Conservation (phyloP, 148 eudicot species). For the Fagopyrum tataricum region DNA sequence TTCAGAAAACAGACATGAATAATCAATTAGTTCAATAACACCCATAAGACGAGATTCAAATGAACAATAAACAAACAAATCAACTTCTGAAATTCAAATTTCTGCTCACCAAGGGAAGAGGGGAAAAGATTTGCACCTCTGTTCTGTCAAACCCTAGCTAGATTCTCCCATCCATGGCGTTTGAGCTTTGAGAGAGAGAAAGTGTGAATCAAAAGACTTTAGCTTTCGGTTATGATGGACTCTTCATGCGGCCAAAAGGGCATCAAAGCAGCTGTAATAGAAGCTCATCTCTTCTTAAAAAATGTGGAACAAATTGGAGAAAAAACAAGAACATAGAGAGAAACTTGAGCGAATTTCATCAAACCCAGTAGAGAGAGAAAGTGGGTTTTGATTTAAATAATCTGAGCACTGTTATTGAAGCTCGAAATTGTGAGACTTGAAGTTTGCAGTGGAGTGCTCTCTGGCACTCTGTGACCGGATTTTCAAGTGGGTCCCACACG, state of each 20-base stretch:
- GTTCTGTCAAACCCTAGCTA: conserved; percentile 39
- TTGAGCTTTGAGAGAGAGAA: conserved; percentile 15
- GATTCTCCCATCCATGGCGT: conserved; percentile 22
- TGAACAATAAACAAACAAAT: not conserved
- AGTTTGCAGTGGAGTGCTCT: conserved; percentile 4
- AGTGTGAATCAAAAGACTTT: conserved; percentile 47
- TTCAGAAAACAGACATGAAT: not conserved
- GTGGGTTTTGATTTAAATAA: conserved; percentile 9
- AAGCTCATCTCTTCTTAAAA: not conserved
- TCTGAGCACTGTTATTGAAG: not conserved
- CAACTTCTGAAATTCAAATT: conserved; percentile 3
- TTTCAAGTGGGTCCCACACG: conserved; percentile 4
- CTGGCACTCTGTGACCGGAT: not conserved
- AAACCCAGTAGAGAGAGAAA: not conserved
- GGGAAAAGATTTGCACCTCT: not conserved
- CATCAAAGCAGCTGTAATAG: not conserved
- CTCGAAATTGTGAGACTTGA: not conserved
- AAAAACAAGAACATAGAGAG: not conserved
- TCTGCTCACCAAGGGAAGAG: not conserved
- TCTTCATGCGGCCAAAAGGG: not conserved
- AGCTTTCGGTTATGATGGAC: not conserved
- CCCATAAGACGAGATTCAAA: conserved; percentile 4
- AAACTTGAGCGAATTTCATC: not conserved
- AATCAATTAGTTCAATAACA: not conserved
- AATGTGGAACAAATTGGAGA: not conserved